These are phyloP conservation scores for Brettanomyces custersianus DNA, from an alignment of 805 yeast genomes.

Conservation along the genomic window DNA sequence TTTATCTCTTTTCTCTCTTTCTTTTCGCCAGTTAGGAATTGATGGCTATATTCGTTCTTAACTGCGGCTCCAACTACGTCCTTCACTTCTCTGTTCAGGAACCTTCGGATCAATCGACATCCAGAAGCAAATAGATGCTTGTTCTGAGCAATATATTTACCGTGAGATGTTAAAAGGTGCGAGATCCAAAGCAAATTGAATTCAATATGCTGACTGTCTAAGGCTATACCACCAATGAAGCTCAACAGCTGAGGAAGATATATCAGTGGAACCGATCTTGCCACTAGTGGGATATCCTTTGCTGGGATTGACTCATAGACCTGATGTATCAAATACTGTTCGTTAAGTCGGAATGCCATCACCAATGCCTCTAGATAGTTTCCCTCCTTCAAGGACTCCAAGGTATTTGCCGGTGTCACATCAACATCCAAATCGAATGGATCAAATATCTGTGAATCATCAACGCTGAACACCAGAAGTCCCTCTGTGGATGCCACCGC, in stretches of 20 bases:
- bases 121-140: conserved; percentile 56
- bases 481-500: conserved; percentile 97
- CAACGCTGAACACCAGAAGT: conserved; percentile 69
- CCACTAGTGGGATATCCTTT: conserved; percentile 59
- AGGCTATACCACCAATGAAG: conserved; percentile 60
- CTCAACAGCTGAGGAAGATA: conserved; percentile 60
- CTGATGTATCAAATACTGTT: conserved; percentile 56
- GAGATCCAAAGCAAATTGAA: conserved; percentile 78
- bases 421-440: conserved; percentile 93
- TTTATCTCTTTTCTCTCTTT: conserved; percentile 17
- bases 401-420: conserved; percentile 72
- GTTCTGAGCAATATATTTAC: conserved; percentile 57
- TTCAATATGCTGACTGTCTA: conserved; percentile 76
- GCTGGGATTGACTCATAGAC: conserved; percentile 68
- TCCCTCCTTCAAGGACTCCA: conserved; percentile 48
- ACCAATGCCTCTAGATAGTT: conserved; percentile 72
- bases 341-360: conserved; percentile 92
- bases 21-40: conserved; percentile 33
- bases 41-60: conserved; percentile 45
- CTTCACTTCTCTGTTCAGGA: conserved; percentile 64
- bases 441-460: conserved; percentile 69
- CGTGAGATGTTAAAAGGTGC: conserved; percentile 60
- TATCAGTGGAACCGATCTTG: conserved; percentile 64
- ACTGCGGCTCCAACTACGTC: conserved; percentile 51
- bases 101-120: conserved; percentile 64